phyloP scores from a whole-genome alignment of 108 stramenopile genomes.

The Fistulifera pelliculosa region DNA sequence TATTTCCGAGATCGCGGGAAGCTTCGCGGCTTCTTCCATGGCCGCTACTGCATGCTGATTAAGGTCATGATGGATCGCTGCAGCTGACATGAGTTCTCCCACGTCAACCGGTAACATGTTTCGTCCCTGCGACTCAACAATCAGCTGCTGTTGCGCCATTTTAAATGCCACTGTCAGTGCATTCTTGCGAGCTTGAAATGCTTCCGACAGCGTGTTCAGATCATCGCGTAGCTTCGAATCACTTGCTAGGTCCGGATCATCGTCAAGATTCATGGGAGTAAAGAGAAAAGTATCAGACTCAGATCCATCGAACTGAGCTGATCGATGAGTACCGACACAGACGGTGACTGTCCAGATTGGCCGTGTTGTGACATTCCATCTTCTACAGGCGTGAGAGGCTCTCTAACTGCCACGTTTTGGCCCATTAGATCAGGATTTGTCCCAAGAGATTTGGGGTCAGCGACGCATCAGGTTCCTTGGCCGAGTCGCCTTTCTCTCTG shows the following conservation, averaged over 20 bases:
- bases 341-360: neutral
- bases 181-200: slow-evolving; percentile 59
- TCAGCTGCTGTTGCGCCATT: slow-evolving; percentile 71
- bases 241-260: slow-evolving; percentile 50
- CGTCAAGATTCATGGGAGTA: slow-evolving; percentile 18
- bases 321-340: neutral
- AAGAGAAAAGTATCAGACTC: too few relatives aligned
- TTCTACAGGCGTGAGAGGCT: neutral
- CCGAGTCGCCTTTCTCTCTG: slow-evolving; percentile 9
- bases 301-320: too few relatives aligned
- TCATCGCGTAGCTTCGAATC: slow-evolving; percentile 58
- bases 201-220: slow-evolving; percentile 49
- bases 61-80: slow-evolving; percentile 24
- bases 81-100: slow-evolving; percentile 59
- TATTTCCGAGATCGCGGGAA: neutral
- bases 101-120: slow-evolving; percentile 70
- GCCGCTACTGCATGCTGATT: slow-evolving; percentile 1
- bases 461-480: neutral
- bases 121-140: slow-evolving; percentile 65
- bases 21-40: neutral
- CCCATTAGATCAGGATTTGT: neutral
- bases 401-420: neutral
- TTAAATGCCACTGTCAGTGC: slow-evolving; percentile 65
- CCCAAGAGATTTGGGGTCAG: neutral
- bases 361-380: neutral